phyloP scores from a whole-genome alignment of 1,284 basidiomycete species.

The Anthracocystis panici-leucophaei region DNA sequence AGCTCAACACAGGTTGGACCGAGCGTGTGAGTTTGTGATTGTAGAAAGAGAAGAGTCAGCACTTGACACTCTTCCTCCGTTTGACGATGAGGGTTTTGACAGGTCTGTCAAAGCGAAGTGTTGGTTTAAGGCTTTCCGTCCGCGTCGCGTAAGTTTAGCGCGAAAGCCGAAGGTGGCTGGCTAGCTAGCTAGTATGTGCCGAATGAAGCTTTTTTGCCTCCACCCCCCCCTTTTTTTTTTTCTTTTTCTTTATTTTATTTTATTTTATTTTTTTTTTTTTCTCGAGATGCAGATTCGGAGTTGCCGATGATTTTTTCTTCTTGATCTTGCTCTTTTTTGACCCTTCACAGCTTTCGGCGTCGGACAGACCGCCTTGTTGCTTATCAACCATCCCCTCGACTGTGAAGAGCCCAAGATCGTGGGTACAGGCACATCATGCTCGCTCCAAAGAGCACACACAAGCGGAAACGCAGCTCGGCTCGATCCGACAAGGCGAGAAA shows the following conservation, averaged over 20 bases:
- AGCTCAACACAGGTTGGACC: not conserved
- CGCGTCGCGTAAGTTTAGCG: constrained; percentile 22
- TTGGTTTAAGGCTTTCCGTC: constrained; percentile 14
- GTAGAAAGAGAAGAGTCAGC: not conserved
- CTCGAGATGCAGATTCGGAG: not conserved
- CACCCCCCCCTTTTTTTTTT: constrained; percentile 3
- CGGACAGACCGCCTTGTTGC: not conserved
- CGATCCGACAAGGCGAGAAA: constrained; percentile 57
- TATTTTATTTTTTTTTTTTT: too few relatives aligned
- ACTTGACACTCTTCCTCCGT: not conserved
- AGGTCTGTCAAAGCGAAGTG: constrained; percentile 19
- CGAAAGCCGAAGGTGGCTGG: constrained; percentile 1
- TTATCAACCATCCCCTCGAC: not conserved
- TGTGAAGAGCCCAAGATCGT: not conserved
- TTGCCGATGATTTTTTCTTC: constrained; percentile 1
- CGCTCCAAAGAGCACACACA: constrained; percentile 61
- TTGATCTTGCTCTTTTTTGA: not conserved
- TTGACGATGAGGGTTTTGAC: constrained; percentile 32
- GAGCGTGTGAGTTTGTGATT: constrained; percentile 1
- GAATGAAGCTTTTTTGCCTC: constrained; percentile 2
- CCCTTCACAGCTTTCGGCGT: not conserved
- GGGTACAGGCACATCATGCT: constrained; percentile 16
- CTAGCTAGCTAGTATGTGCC: not conserved
- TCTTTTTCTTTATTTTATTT: not conserved
- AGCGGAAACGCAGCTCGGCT: constrained; percentile 63